Evolutionary conservation across 1,284 basidiomycete genomes (phyloP).

Genomic region (Leccinum variabile): DNA sequence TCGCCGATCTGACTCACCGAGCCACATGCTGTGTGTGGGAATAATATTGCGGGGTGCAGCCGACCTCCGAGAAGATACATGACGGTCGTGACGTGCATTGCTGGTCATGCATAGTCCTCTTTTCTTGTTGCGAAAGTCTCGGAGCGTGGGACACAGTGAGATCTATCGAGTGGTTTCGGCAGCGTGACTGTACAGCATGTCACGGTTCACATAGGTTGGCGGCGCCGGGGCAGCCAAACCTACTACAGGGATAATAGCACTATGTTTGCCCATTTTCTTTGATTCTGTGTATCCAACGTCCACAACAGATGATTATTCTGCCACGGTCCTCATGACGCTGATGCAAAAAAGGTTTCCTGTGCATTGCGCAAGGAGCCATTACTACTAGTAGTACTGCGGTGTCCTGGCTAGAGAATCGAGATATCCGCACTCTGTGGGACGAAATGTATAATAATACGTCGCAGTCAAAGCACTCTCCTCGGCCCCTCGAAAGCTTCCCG

Average conservation of each 20-base stretch:
- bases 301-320: neutral
- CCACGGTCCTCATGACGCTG: neutral
- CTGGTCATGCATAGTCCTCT: slow-evolving; percentile 1
- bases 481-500: neutral
- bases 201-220: neutral
- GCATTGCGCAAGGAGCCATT: neutral
- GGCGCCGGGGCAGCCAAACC: slow-evolving; percentile 2
- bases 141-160: neutral
- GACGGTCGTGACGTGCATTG: slow-evolving; percentile 2
- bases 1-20: slow-evolving; percentile 32
- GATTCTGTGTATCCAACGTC: neutral
- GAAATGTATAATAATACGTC: neutral
- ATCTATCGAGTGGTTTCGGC: neutral
- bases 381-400: slow-evolving; percentile 7
- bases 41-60: slow-evolving; percentile 11
- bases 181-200: slow-evolving; percentile 15
- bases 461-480: neutral
- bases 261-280: neutral
- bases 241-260: neutral
- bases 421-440: neutral
- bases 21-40: slow-evolving; percentile 37
- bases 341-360: slow-evolving; percentile 9
- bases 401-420: neutral
- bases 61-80: slow-evolving; percentile 18
- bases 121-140: neutral